phyloP scores from a whole-genome alignment of 345 rosid genomes.

The Ceriops decandra region DNA sequence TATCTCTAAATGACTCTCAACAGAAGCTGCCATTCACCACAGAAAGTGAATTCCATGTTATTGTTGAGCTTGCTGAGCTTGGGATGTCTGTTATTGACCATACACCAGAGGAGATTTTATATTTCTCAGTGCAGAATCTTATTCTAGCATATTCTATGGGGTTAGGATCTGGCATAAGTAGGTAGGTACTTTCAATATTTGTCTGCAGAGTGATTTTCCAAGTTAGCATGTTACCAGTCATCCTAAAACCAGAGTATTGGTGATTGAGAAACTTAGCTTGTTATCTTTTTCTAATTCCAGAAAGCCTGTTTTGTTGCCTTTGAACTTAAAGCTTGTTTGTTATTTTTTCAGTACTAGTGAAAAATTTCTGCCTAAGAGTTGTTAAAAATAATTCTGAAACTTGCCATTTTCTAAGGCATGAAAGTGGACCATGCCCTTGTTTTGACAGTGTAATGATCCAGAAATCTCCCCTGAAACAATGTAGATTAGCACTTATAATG shows the following conservation, averaged over 20 bases:
- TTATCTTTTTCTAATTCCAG: no score
- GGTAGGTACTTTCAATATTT: conserved; percentile 42
- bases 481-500: no score
- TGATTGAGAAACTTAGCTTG: not conserved
- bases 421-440: not conserved
- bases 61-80: conserved; percentile 86
- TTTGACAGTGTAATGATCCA: not conserved
- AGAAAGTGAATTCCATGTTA: conserved; percentile 80
- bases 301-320: no score
- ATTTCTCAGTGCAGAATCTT: conserved; percentile 80
- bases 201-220: not conserved
- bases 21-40: conserved; percentile 36
- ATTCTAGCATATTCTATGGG: conserved; percentile 83
- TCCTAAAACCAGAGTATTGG: not conserved
- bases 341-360: no score
- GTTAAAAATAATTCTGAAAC: not conserved
- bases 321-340: no score
- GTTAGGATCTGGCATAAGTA: conserved; percentile 84
- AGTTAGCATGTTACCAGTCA: not conserved
- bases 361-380: no score
- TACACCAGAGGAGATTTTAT: conserved; percentile 92
- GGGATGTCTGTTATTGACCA: conserved; percentile 88
- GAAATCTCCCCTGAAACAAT: not conserved
- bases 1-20: conserved; percentile 44
- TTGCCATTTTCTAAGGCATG: not conserved